Evolutionary conservation across 2,329 filamentous ascomycete species (phyloP), one percentile per base, ranked within the genome.

Genomic region (Emmonsiellopsis sp.): DNA sequence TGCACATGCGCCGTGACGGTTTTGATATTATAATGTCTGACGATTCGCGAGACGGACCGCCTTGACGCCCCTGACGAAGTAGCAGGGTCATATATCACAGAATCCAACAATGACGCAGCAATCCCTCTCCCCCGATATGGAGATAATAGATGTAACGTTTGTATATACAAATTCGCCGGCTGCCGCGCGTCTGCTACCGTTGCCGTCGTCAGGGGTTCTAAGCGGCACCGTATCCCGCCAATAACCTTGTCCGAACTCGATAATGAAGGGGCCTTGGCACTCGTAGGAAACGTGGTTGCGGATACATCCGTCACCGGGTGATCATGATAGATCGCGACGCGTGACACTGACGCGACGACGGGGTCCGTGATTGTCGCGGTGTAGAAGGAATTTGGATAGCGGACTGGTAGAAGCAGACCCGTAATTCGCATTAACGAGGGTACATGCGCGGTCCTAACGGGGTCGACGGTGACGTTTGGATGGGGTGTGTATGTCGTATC

Each of bases 1-100:
- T 83, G 84, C 0, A 84, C 81, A 65, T 85, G 82, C 9, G 82
- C 82, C 2, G 78, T 81, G 17, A 84, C 74, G 11, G 68, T 71
- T 9, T 65, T 67, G 31, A 79, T 74, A 31, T 74, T 73, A 57
- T 82, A 77, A 53, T 76, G 68, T 34, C 71, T 69, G 4, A 77
- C 71, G 8, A 73, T 60, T 5, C 63, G 58, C 9, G 70, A 72
- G 3, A 71, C 61, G 36, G 1, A 57, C 44, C 36, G 52, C 27
- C 9, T 39, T 51, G 34, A 13, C 8, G 27, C 44, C 31, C 39
- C 17, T 13, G 27, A 27, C 14, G 11, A 51, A 43, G 45, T 56
- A 57, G 39, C 61, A 11, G 48, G n/a, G 9, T 55, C 52, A 17
- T 44, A 70, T 5, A 77, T 56, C 11, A 76, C 56, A 1, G 67